phyloP scores from a whole-genome alignment of 495 filamentous ascomycete species.

The Sordaria brevicollis region DNA sequence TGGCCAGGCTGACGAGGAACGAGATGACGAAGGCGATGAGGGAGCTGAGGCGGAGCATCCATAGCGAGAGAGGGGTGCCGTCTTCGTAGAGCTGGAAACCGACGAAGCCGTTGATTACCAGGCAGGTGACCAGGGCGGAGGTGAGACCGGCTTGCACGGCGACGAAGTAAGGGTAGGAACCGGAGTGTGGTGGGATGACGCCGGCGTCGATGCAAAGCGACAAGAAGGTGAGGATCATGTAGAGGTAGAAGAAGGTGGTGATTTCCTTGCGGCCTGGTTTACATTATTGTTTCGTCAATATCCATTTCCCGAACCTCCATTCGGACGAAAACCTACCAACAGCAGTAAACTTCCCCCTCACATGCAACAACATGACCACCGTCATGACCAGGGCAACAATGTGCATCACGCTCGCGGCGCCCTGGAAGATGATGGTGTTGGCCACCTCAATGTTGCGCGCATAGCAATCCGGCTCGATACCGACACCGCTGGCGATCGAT shows the following conservation, averaged over 20 bases:
- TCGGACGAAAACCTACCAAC: constrained; percentile 59
- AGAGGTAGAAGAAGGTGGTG: constrained; percentile 94
- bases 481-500: constrained; percentile 54
- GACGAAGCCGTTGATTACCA: constrained; percentile 96
- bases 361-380: constrained; percentile 91
- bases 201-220: constrained; percentile 91
- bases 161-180: constrained; percentile 80
- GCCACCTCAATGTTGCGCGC: constrained; percentile 90
- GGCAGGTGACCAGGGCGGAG: constrained; percentile 79
- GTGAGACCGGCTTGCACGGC: constrained; percentile 80
- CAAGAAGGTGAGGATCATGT: constrained; percentile 76
- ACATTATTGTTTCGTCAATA: constrained; percentile 1
- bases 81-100: constrained; percentile 99
- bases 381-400: constrained; percentile 89
- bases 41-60: constrained; percentile 75
- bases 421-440: constrained; percentile 97
- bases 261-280: constrained; percentile 90
- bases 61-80: constrained; percentile 89
- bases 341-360: constrained; percentile 94
- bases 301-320: background rate
- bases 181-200: constrained; percentile 73
- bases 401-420: constrained; percentile 82
- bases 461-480: constrained; percentile 86
- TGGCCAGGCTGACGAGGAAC: constrained; percentile 77
- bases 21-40: constrained; percentile 77